Percentiles rank a stretch among this genome's conserved stretches.
These are phyloP conservation scores for Pleurozium schreberi DNA, from an alignment of 225 moss, liverwort and hornwort genomes.

Conservation along the genomic window DNA sequence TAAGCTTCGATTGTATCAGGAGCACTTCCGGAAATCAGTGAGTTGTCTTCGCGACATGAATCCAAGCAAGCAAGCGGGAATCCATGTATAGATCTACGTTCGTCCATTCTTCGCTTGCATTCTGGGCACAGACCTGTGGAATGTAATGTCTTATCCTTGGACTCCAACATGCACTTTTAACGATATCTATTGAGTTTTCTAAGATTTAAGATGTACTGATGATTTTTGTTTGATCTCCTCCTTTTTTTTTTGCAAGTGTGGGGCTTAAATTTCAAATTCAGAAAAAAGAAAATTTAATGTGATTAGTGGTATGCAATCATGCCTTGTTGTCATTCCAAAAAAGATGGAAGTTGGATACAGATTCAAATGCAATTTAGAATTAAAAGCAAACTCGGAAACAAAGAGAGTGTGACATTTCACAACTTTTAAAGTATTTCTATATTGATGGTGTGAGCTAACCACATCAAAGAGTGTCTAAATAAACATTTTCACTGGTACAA, in stretches of 20 bases:
- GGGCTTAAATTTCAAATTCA: neutral
- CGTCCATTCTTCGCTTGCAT: neutral
- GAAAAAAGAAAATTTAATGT: neutral
- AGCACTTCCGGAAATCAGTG: neutral
- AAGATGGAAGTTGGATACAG: too few relatives aligned
- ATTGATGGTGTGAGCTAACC: neutral
- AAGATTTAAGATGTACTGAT: neutral
- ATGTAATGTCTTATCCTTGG: neutral
- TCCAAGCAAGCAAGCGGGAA: neutral
- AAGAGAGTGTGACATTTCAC: neutral
- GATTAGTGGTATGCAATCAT: neutral
- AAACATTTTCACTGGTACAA: neutral
- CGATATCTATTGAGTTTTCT: neutral
- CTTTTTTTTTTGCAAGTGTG: neutral
- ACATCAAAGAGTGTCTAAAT: neutral
- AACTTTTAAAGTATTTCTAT: neutral
- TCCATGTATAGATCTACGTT: neutral
- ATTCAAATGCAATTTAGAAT: neutral
- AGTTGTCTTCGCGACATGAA: neutral
- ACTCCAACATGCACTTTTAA: neutral
- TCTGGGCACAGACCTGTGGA: neutral
- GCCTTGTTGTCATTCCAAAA: neutral
- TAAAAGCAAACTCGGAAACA: accelerated
- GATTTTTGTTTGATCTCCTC: neutral
- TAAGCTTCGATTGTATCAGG: neutral